Conservation (phyloP, 1,284 basidiomycete species). For the Tremellales sp. region DNA sequence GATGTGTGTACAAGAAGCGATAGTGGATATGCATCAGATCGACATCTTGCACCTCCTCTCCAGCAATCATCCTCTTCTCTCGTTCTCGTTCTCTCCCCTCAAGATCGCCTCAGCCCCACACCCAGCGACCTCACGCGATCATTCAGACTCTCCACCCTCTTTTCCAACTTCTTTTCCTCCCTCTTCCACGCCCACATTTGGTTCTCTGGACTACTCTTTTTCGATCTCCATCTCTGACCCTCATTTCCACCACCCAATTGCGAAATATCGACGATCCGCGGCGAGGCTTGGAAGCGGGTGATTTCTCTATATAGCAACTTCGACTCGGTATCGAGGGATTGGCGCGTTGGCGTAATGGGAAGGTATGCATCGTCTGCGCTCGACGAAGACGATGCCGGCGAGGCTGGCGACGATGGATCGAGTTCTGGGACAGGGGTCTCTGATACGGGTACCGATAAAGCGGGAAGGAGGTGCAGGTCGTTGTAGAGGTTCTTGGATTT, state of each 20-base stretch:
- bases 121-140: slow-evolving; percentile 16
- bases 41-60: neutral
- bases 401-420: slow-evolving; percentile 15
- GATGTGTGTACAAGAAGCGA: slow-evolving; percentile 95
- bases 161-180: slow-evolving; percentile 65
- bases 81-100: neutral
- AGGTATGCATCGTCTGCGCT: slow-evolving; percentile 13
- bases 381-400: slow-evolving; percentile 14
- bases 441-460: slow-evolving; percentile 51
- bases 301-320: slow-evolving; percentile 78
- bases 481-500: slow-evolving; percentile 81
- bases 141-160: slow-evolving; percentile 62
- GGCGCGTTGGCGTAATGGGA: slow-evolving; percentile 56
- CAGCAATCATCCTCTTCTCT: neutral
- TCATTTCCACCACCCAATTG: slow-evolving; percentile 53
- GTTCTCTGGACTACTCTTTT: slow-evolving; percentile 69
- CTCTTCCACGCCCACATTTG: slow-evolving; percentile 71
- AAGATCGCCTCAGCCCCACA: slow-evolving; percentile 4
- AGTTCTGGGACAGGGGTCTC: slow-evolving; percentile 22
- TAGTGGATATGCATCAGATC: slow-evolving; percentile 49
- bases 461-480: slow-evolving; percentile 70
- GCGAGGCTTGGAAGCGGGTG: slow-evolving; percentile 70
- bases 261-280: slow-evolving; percentile 77
- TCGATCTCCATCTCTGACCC: slow-evolving; percentile 62
- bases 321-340: slow-evolving; percentile 69